These are phyloP conservation scores for Coccomyxa sp. DNA, from an alignment of 139 green algal species.

Conservation along the genomic window DNA sequence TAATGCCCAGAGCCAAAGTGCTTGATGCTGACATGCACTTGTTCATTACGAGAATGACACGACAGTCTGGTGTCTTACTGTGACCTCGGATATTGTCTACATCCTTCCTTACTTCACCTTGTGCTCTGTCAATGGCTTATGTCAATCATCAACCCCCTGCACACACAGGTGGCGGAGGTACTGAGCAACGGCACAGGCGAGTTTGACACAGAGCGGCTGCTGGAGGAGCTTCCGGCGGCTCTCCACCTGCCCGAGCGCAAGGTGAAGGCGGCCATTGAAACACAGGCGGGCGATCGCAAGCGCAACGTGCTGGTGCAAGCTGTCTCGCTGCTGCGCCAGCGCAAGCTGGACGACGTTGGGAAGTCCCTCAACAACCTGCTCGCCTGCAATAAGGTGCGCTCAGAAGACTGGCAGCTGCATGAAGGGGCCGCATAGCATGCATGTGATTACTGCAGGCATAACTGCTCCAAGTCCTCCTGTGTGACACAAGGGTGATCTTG, in stretches of 20 bases:
- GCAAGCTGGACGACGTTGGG: conserved; percentile 50
- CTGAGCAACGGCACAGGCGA: conserved; percentile 58
- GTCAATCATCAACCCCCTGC: too few relatives aligned
- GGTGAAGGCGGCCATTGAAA: conserved; percentile 39
- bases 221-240: conserved; percentile 63
- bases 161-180: conserved; percentile 15
- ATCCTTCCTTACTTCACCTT: too few relatives aligned
- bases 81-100: too few relatives aligned
- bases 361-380: conserved; percentile 60
- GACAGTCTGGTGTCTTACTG: too few relatives aligned
- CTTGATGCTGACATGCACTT: too few relatives aligned
- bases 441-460: not conserved
- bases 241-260: conserved; percentile 53
- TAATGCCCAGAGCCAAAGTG: too few relatives aligned
- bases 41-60: too few relatives aligned
- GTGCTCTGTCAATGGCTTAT: too few relatives aligned
- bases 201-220: conserved; percentile 63
- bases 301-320: conserved; percentile 76
- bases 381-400: conserved; percentile 36
- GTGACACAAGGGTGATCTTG: not conserved
- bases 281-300: conserved; percentile 64
- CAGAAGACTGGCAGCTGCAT: not conserved
- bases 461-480: not conserved
- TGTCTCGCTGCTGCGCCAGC: conserved; percentile 64
- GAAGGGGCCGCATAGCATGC: not conserved